Conservation (phyloP, 2,329 filamentous ascomycete genomes). For the Ophiostoma tasmaniense region DNA sequence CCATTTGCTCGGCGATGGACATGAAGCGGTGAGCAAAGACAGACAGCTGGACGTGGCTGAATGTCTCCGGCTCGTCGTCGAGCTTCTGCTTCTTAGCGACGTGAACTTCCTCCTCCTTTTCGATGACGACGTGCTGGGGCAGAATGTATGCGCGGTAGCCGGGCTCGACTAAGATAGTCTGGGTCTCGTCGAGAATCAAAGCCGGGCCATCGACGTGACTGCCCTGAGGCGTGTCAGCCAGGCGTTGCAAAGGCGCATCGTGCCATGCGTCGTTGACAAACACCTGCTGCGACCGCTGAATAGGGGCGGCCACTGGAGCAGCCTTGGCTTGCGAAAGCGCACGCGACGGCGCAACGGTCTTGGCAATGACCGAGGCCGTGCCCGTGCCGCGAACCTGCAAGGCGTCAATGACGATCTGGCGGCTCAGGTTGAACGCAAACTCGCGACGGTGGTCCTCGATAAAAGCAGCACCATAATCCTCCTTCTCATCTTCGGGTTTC, state of each 20-base stretch:
- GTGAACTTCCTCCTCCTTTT: conserved; percentile 44
- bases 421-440: conserved; percentile 81
- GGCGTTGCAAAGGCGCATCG: conserved; percentile 72
- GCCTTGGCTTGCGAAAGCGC: conserved; percentile 52
- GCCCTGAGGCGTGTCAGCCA: conserved; percentile 63
- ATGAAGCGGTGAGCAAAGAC: conserved; percentile 79
- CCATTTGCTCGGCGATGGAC: conserved; percentile 82
- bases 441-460: conserved; percentile 81
- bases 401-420: conserved; percentile 85
- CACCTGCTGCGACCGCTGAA: conserved; percentile 46
- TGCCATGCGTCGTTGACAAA: conserved; percentile 70
- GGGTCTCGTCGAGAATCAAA: conserved; percentile 76
- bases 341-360: conserved; percentile 29
- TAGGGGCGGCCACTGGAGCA: conserved; percentile 30
- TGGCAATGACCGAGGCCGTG: background rate
- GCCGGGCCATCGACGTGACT: conserved; percentile 69
- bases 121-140: conserved; percentile 83
- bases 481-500: conserved; percentile 52
- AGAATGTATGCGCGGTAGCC: conserved; percentile 66
- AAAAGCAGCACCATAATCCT: conserved; percentile 77
- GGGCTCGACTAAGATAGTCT: conserved; percentile 85
- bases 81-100: conserved; percentile 1
- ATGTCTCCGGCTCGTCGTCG: background rate
- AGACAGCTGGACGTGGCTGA: conserved; percentile 58
- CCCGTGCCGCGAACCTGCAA: conserved; percentile 82